phyloP scores from a whole-genome alignment of 2,329 filamentous ascomycete species.

The Ceratocystis alfenasii region DNA sequence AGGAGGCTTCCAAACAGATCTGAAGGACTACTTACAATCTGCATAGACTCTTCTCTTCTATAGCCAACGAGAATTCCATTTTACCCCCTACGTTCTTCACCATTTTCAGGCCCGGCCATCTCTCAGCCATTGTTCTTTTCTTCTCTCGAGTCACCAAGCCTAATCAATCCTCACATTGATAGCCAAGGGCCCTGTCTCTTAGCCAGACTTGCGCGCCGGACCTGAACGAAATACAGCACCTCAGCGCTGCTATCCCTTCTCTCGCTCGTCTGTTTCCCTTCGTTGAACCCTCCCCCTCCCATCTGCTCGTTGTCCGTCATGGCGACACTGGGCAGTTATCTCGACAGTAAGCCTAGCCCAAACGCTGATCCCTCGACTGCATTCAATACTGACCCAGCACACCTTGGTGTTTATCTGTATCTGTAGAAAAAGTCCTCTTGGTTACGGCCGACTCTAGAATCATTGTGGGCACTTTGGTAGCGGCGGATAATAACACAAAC shows the following conservation, averaged over 20 bases:
- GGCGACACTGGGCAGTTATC: conserved; percentile 36
- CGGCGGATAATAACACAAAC: conserved; percentile 86
- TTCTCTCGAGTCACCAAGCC: background rate
- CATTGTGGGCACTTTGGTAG: conserved; percentile 67
- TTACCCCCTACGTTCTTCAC: background rate
- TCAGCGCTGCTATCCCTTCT: background rate
- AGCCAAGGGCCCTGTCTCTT: background rate
- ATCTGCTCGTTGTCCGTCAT: conserved; percentile 25
- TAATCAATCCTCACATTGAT: background rate
- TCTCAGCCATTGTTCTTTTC: background rate
- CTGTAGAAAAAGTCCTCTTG: conserved; percentile 75
- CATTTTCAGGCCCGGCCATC: background rate
- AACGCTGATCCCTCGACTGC: background rate
- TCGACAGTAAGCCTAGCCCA: conserved; percentile 32
- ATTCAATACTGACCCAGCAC: background rate
- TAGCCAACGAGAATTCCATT: background rate
- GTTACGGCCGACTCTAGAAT: conserved; percentile 88
- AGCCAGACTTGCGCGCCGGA: background rate
- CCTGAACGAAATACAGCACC: background rate
- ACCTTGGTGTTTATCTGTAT: background rate
- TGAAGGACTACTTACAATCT: background rate
- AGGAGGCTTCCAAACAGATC: background rate
- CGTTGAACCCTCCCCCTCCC: background rate
- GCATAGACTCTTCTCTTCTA: background rate
- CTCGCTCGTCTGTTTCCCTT: background rate